These are phyloP conservation scores for Thermothelomyces thermophilus DNA, from an alignment of 2,329 filamentous ascomycete genomes.

Conservation along the genomic window DNA sequence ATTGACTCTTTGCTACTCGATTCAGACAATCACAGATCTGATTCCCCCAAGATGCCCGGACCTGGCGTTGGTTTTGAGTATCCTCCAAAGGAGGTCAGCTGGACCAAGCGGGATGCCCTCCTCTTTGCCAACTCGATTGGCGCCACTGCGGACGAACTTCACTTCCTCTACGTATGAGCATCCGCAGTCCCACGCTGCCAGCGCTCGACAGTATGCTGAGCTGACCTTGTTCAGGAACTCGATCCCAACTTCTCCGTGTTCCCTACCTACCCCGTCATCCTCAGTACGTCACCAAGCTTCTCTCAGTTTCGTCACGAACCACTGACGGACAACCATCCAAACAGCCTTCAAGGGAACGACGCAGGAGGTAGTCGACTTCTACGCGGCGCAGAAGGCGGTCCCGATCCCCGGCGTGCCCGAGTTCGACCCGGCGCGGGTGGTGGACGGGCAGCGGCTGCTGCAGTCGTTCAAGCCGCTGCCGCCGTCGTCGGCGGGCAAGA, in stretches of 20 bases:
- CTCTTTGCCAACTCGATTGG: constrained; percentile 90
- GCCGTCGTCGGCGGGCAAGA: constrained; percentile 59
- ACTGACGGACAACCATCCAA: background rate
- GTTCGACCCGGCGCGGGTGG: constrained; percentile 65
- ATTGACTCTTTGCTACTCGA: background rate
- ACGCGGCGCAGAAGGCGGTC: constrained; percentile 57
- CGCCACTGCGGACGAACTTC: constrained; percentile 74
- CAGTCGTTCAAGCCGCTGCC: constrained; percentile 72
- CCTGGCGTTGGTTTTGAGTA: constrained; percentile 71
- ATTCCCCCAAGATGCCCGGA: constrained; percentile 36
- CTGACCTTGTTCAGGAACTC: constrained; percentile 56
- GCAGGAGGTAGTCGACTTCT: constrained; percentile 79
- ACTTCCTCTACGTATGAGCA: constrained; percentile 74
- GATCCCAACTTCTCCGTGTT: constrained; percentile 83
- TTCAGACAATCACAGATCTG: background rate
- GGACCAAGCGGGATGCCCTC: constrained; percentile 81
- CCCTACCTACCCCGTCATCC: constrained; percentile 78
- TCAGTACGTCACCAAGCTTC: constrained; percentile 48
- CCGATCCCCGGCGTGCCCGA: constrained; percentile 70
- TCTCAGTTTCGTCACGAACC: background rate
- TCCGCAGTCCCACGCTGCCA: too few relatives aligned
- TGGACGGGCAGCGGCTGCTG: constrained; percentile 79
- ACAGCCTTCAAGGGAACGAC: constrained; percentile 68
- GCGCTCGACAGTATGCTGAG: background rate
- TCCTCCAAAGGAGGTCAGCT: constrained; percentile 67